phyloP scores from a whole-genome alignment of 2,329 filamentous ascomycete species.

The Exserohilum rostratum region DNA sequence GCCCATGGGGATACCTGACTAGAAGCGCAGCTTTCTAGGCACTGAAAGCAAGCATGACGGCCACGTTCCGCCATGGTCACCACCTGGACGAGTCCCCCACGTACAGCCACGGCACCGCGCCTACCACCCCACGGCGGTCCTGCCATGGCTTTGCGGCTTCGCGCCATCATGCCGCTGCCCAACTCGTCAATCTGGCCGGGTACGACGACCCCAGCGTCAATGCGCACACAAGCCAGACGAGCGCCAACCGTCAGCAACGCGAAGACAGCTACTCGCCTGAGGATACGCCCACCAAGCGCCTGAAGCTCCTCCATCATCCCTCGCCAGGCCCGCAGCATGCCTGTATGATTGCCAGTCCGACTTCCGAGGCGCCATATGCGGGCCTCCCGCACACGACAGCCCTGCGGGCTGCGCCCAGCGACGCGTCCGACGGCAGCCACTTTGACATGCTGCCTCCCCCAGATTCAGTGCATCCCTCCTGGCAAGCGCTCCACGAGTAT shows the following conservation, averaged over 20 bases:
- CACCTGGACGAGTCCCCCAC: slow-evolving; percentile 5
- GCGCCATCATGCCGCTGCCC: slow-evolving; percentile 25
- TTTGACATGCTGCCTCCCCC: slow-evolving; percentile 43
- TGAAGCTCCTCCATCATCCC: neutral
- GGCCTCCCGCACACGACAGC: slow-evolving; percentile 12
- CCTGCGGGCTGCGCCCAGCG: slow-evolving; percentile 15
- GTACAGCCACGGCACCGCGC: slow-evolving; percentile 12
- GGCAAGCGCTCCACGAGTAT: slow-evolving; percentile 40
- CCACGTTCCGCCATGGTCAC: slow-evolving; percentile 8
- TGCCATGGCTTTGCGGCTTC: slow-evolving; percentile 26
- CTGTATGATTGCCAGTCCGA: neutral
- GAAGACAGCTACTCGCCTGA: slow-evolving; percentile 8
- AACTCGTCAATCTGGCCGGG: slow-evolving; percentile 17
- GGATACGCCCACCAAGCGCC: slow-evolving; percentile 6
- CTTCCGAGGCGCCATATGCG: neutral
- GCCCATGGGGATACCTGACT: slow-evolving; percentile 4
- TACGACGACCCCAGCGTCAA: slow-evolving; percentile 16
- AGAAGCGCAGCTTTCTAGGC: slow-evolving; percentile 7
- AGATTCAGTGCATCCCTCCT: slow-evolving; percentile 32
- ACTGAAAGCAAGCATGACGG: slow-evolving; percentile 13
- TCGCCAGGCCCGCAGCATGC: slow-evolving; percentile 5
- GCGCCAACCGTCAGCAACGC: slow-evolving; percentile 11
- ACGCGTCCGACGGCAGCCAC: slow-evolving; percentile 17
- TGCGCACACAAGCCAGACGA: slow-evolving; percentile 16
- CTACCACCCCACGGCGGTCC: slow-evolving; percentile 12